Percentiles rank a stretch among this genome's conserved stretches.
These are phyloP conservation scores for Eucalyptus caleyi DNA, from an alignment of 345 rosid genomes.

Conservation along the genomic window DNA sequence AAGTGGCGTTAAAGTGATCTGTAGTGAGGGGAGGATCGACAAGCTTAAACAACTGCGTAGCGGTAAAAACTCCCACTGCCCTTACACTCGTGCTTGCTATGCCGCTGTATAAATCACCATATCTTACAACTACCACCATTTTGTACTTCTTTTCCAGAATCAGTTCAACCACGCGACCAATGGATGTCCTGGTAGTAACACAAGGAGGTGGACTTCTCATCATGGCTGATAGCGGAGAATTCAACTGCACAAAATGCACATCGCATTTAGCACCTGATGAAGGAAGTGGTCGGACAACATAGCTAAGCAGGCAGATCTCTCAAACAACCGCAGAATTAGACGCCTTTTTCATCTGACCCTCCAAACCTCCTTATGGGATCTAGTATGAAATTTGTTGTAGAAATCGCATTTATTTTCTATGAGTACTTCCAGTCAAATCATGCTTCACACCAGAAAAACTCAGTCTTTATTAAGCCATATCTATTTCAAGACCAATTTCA, in stretches of 20 bases:
- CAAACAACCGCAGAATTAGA: background rate
- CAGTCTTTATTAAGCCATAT: background rate
- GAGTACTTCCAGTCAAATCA: background rate
- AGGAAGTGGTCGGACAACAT: background rate
- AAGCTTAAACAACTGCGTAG: conserved; percentile 31
- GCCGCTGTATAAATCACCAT: conserved; percentile 10
- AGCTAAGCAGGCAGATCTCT: background rate
- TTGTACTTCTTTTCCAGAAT: conserved; percentile 44
- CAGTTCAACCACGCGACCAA: conserved; percentile 44
- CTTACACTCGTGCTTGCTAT: conserved; percentile 13
- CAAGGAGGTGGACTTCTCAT: conserved; percentile 67
- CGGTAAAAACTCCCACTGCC: conserved; percentile 56
- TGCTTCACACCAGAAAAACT: background rate
- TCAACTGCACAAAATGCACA: conserved; percentile 27
- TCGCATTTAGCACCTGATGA: background rate
- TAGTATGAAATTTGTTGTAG: background rate
- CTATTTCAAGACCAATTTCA: background rate
- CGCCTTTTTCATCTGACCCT: background rate
- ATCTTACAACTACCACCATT: conserved; percentile 51
- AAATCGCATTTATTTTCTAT: background rate
- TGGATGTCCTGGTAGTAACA: conserved; percentile 42
- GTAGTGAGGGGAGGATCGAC: conserved; percentile 1
- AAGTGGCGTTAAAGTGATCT: background rate
- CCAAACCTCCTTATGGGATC: background rate
- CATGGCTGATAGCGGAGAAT: conserved; percentile 42